Evolutionary conservation across 1,139 yeast genomes (phyloP), one percentile per base, ranked within the genome.

Genomic region (Zygoascus hellenicus): DNA sequence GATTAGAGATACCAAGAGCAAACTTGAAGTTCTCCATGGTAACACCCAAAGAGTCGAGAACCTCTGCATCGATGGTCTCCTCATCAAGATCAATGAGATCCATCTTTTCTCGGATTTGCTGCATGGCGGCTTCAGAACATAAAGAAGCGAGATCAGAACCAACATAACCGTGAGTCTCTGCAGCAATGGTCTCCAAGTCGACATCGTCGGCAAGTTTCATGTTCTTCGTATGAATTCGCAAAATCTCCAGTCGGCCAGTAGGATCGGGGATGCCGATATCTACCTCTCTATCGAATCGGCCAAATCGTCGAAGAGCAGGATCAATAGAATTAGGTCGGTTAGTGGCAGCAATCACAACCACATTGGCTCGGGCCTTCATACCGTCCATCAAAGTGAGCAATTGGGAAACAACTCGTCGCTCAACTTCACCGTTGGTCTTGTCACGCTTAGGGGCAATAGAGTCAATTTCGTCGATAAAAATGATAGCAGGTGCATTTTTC

Each of bases 361-460:
- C 83, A 65, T 92, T 94, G 38, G 97, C 83, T 71, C 98, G 85
- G 17, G 97, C 96, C 74, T 92, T 92, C 98, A 92, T 92, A 76
- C 98, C 98, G 68, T 92, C 98, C 98, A 92, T 92, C 61, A 92
- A 78, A 22, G 98, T 92, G 66, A 92, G 80, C 64, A 92, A 78
- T 74, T 92, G 98, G 28, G 97, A 90, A 51, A 92, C 98, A 51
- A 92, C 98, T 75, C 99, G 85, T 74, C 98, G 83, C 69, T 83
- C 90, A 58, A 94, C 98, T 72, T 94, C 99, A 74, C 99, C 98
- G 65, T 92, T 92, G 49, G 98, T 90, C 81, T 94, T 94, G 75
- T 92, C 98, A 77, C 99, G 88, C 83, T 92, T 92, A 67, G 98
- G 98, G 48, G 99, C 98, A 64, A 92, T 94, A 11, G 97, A 90